These are phyloP conservation scores for Cladophialophora carrionii DNA, from an alignment of 2,329 filamentous ascomycete genomes.

Conservation along the genomic window DNA sequence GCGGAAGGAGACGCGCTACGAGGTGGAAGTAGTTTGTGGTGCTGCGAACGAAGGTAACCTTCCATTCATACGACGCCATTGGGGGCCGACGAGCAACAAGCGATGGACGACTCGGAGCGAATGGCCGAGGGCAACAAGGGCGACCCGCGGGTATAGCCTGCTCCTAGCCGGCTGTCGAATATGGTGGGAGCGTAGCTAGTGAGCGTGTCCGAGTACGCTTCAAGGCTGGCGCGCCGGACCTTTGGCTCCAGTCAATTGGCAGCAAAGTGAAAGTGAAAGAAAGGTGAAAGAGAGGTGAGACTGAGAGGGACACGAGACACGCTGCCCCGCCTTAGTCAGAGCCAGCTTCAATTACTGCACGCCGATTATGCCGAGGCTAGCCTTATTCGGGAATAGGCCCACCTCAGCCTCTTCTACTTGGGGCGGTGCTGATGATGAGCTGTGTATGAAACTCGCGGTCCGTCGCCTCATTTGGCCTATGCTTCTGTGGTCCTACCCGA, in stretches of 20 bases:
- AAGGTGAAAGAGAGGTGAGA: neutral
- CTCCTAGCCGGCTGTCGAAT: neutral
- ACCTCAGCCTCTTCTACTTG: slow-evolving; percentile 27
- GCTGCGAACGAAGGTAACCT: slow-evolving; percentile 20
- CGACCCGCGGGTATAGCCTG: neutral
- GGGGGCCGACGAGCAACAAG: slow-evolving; percentile 3
- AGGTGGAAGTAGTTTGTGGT: slow-evolving; percentile 6
- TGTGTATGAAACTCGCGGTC: slow-evolving; percentile 14
- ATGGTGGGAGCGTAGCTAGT: neutral
- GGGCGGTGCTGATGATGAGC: slow-evolving; percentile 20
- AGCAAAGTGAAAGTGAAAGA: slow-evolving; percentile 1
- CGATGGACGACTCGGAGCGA: slow-evolving; percentile 1
- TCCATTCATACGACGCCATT: slow-evolving; percentile 2
- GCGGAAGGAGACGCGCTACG: slow-evolving; percentile 12
- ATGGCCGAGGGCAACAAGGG: neutral
- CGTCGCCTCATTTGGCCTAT: slow-evolving; percentile 14
- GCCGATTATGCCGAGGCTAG: slow-evolving; percentile 25
- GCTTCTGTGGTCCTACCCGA: slow-evolving; percentile 11
- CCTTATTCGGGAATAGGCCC: slow-evolving; percentile 13
- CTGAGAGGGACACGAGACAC: neutral
- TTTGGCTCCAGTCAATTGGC: neutral
- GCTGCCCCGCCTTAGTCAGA: slow-evolving; percentile 25
- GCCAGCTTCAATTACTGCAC: neutral
- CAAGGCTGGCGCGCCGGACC: neutral
- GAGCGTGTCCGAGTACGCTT: neutral